Evolutionary conservation across 2,329 filamentous ascomycete genomes (phyloP), one percentile per base, ranked within the genome.

Genomic region (Orbilia javanica): DNA sequence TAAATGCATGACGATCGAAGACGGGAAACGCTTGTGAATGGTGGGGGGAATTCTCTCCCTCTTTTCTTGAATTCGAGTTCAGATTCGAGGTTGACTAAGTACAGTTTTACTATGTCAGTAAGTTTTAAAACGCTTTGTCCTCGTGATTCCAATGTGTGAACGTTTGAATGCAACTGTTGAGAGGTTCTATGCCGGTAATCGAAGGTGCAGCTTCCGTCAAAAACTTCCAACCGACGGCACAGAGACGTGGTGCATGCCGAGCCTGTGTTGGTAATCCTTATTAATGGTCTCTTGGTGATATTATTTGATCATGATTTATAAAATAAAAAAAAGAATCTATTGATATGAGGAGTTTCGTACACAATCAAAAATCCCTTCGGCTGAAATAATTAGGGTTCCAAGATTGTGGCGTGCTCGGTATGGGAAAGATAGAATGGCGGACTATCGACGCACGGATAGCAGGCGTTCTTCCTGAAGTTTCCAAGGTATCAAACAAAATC

Each of bases 371-470:
- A 50, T 3, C 13, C 8, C 3, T n/a, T 55, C 64, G 65, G 52
- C 25, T 60, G 65, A 69, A 68, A 69, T 20, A 25, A 31, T 39
- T 46, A 69, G 65, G 65, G 27, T 42, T 27, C 65, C 36, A 36
- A 48, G 65, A 25, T 36, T 46, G 60, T 46, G 60, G 60, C 42
- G 60, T 39, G 31, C 20, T 68, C 48, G 34, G 50, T 44, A 57
- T 22, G 15, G 22, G 25, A 27, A 20, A 57, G 65, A 22, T 44
- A 44, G 42, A 42, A 44, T 29, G 64, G 25, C n/a, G 18, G 52
- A 29, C 25, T 57, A 36, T 52, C 50, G 55, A 46, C 67, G 67
- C 55, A 71, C 67, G 67, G 67, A 71, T 71, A 2, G 53, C 46
- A 50, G 55, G 55, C 55, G 44, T 63, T 71, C 44, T 69, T 60